Base-by-base conservation (phyloP, 257 asterid species). In the Nicotiana noctiflora region DNA sequence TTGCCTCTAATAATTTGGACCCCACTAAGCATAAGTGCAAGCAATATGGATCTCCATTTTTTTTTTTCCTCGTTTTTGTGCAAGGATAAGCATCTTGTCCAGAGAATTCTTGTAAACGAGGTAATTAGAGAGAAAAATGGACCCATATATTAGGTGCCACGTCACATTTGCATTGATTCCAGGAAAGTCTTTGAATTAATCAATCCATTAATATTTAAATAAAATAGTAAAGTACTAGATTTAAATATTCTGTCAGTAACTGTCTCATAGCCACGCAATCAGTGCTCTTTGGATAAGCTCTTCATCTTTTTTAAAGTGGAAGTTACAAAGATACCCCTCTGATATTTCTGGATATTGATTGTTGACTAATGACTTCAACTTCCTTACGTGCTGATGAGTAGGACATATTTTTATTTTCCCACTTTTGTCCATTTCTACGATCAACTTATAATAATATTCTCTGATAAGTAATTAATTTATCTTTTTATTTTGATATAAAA, bases 221-320 rank as follows among this genome's bases (percentile, higher is more conserved):
- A 25, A 8, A 9, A 11, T 49, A 11, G 46, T 65, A 65, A 8
- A 44, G 6, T 68, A 68, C 4, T 37, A 67, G 56, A 68, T 68
- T 19, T 68, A n/a, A 68, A 37, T n/a, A 37, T n/a, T 40, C 12
- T 70, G 59, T 70, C 76, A 37, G 76, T n/a, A 67, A 68, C 4
- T n/a, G 55, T 17, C 57, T 59, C 64, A 23, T 57, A 56, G 65
- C 81, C 70, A 77, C 81, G 81, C 65, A 59, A 59, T 77, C 34
- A 13, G 62, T 23, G 23, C 57, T 21, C 0, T 76, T 31, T 31
- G 80, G 80, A 56, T 55, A 59, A 77, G 56, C 32, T n/a, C 53
- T 65, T 17, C 53, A 66, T 66, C 10, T 9, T 40, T 68, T n/a
- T 1, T 5, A 68, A 40, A 4, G 9, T 2, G 0, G 5, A 40